Conservation (phyloP, 2,329 filamentous ascomycete genomes). For the Canariomyces notabilis region DNA sequence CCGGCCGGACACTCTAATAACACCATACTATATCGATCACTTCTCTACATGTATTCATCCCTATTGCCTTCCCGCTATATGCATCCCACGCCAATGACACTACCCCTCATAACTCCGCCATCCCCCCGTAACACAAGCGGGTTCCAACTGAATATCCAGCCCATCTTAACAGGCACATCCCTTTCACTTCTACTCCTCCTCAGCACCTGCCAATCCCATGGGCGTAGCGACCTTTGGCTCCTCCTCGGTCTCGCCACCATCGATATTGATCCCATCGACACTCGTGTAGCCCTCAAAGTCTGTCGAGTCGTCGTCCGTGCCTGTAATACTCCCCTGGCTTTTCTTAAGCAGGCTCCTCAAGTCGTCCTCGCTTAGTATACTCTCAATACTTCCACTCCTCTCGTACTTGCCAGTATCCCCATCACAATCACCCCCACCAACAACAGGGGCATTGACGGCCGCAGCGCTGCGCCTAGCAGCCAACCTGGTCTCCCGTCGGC, state of each 20-base stretch:
- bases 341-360: constrained; percentile 42
- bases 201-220: constrained; percentile 10
- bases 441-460: background rate
- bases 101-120: background rate
- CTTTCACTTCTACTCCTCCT: constrained; percentile 1
- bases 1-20: too few relatives aligned
- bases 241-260: constrained; percentile 2
- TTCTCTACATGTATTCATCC: too few relatives aligned
- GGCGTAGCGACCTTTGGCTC: constrained; percentile 11
- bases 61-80: background rate
- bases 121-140: background rate
- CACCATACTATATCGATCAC: too few relatives aligned
- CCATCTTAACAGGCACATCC: background rate
- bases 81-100: background rate
- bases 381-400: constrained; percentile 51
- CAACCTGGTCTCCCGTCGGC: constrained; percentile 45
- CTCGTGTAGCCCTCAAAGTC: constrained; percentile 23
- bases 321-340: constrained; percentile 20
- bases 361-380: constrained; percentile 58
- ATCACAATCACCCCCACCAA: background rate
- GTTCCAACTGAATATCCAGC: background rate
- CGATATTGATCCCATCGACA: constrained; percentile 1
- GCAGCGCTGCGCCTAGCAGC: background rate
- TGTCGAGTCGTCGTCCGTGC: constrained; percentile 30
- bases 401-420: background rate